Evolutionary conservation across 139 green algal genomes (phyloP).

Genomic region (Chlorella sp.): DNA sequence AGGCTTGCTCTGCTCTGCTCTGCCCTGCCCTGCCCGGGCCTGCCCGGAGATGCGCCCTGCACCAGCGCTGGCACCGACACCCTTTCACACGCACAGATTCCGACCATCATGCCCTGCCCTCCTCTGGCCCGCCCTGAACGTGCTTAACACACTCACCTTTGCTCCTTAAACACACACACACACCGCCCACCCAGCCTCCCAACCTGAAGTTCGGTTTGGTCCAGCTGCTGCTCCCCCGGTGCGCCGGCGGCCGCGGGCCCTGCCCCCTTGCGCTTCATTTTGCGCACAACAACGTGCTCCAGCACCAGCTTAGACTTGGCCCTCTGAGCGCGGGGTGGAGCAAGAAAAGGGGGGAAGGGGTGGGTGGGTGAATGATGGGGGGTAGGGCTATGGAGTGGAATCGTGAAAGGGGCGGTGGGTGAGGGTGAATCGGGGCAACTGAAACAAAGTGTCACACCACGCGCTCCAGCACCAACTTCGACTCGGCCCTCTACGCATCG

Average conservation of each 20-base stretch:
- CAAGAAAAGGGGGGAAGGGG: neutral
- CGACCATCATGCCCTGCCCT: too few relatives aligned
- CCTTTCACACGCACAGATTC: too few relatives aligned
- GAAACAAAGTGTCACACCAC: neutral
- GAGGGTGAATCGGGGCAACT: neutral
- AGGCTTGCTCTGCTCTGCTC: too few relatives aligned
- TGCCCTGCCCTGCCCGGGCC: too few relatives aligned
- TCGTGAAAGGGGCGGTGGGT: too few relatives aligned
- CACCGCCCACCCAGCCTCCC: too few relatives aligned
- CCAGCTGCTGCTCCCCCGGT: neutral
- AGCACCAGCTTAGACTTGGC: constrained; percentile 29
- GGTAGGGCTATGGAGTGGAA: too few relatives aligned
- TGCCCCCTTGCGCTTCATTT: neutral
- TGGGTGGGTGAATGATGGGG: neutral
- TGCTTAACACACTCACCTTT: neutral
- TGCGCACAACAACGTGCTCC: constrained; percentile 25
- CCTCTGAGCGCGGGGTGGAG: neutral
- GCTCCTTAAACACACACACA: neutral
- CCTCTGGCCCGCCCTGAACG: too few relatives aligned
- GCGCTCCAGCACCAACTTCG: neutral
- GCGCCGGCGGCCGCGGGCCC: neutral
- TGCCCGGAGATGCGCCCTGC: too few relatives aligned
- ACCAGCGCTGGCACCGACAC: too few relatives aligned
- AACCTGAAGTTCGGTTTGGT: constrained; percentile 1
- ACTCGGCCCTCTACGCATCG: too few relatives aligned